Evolutionary conservation across 2,329 filamentous ascomycete species (phyloP).

Genomic region (Chaetomiaceae sp.): DNA sequence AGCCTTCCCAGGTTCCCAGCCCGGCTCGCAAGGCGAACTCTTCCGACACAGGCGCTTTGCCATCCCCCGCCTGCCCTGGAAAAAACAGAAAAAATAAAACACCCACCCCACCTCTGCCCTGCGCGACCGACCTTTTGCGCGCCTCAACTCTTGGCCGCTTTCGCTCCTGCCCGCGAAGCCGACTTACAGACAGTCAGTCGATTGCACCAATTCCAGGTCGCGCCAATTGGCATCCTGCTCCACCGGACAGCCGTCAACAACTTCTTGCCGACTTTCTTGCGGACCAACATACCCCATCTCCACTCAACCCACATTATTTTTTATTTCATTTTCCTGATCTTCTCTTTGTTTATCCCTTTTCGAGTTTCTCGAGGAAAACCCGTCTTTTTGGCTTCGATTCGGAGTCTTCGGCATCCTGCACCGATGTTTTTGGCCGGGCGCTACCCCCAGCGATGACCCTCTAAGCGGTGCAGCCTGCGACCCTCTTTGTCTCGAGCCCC

Average conservation of each 20-base stretch:
- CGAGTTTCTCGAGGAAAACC: constrained; percentile 8
- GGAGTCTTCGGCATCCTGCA: constrained; percentile 27
- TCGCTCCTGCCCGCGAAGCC: constrained; percentile 2
- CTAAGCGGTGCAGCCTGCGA: constrained; percentile 25
- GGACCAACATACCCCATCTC: constrained; percentile 23
- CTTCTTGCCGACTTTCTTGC: not conserved
- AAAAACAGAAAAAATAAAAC: too few species aligned
- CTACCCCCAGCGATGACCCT: constrained; percentile 29
- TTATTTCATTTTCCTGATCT: constrained; percentile 16
- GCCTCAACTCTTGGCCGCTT: constrained; percentile 6
- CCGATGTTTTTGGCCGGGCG: constrained; percentile 23
- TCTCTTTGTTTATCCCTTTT: not conserved
- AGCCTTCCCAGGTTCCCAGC: constrained; percentile 17
- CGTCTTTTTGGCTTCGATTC: constrained; percentile 17
- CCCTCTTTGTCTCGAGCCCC: constrained; percentile 20
- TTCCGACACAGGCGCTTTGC: constrained; percentile 13
- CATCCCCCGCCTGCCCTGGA: not conserved
- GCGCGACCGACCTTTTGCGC: too few species aligned
- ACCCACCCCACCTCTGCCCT: constrained; percentile 18
- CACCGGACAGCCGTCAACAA: constrained; percentile 15
- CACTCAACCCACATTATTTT: constrained; percentile 31
- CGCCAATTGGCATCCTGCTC: too few species aligned
- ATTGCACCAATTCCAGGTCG: too few species aligned
- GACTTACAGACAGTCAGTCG: constrained; percentile 19
- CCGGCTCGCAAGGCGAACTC: constrained; percentile 23